A percentile compares a stretch with the other conserved stretches of the same genome.
Conservation (phyloP, 2,329 filamentous ascomycete genomes). For the Fusarium anthophilum region DNA sequence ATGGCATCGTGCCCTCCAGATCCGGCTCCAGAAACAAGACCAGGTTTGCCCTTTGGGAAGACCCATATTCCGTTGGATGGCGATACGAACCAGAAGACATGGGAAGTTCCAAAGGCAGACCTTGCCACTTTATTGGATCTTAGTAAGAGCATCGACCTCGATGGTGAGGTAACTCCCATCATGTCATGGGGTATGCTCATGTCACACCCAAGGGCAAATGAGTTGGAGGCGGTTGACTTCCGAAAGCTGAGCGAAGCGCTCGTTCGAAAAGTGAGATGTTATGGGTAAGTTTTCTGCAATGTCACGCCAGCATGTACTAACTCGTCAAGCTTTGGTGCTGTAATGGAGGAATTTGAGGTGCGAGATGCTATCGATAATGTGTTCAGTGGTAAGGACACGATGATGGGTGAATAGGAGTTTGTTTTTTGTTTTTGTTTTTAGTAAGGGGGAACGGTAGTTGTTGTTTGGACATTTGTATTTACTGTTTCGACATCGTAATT, state of each 20-base stretch:
- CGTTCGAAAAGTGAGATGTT: constrained; percentile 84
- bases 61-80: constrained; percentile 49
- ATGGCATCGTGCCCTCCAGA: constrained; percentile 92
- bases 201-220: constrained; percentile 72
- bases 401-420: constrained; percentile 7
- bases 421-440: neutral
- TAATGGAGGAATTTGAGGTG: constrained; percentile 75
- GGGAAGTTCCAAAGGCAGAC: constrained; percentile 79
- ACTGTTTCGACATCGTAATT: neutral
- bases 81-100: constrained; percentile 72
- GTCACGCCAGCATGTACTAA: neutral
- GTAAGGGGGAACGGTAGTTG: too few species aligned
- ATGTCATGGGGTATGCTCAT: constrained; percentile 92
- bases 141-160: constrained; percentile 82
- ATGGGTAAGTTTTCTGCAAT: constrained; percentile 73
- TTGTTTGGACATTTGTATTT: neutral
- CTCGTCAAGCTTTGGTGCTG: constrained; percentile 65
- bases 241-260: constrained; percentile 77
- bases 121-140: constrained; percentile 85
- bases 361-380: constrained; percentile 80
- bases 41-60: constrained; percentile 64
- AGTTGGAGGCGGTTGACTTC: constrained; percentile 75
- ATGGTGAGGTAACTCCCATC: constrained; percentile 92
- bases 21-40: constrained; percentile 59
- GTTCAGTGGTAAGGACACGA: constrained; percentile 33